A percentile compares a stretch with the other conserved stretches of the same genome.
phyloP scores from a whole-genome alignment of 2,329 filamentous ascomycete genomes.

The Dactylellina sp. region DNA sequence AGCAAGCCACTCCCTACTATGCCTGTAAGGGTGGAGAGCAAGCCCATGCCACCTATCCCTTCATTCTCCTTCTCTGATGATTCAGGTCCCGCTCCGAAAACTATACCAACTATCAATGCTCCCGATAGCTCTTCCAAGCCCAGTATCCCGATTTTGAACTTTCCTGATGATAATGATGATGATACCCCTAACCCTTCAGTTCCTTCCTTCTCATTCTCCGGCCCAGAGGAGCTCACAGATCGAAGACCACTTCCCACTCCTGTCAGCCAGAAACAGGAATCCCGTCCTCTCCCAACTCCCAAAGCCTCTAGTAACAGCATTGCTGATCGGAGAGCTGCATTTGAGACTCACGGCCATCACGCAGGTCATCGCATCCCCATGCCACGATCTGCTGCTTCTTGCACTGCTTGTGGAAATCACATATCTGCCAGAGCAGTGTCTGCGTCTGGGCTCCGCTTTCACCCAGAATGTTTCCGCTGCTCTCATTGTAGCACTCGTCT shows the following conservation, averaged over 20 bases:
- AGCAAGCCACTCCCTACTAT: constrained; percentile 30
- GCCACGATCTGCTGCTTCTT: constrained; percentile 71
- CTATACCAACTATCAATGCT: constrained; percentile 55
- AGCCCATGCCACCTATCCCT: constrained; percentile 57
- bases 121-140: constrained; percentile 51
- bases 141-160: constrained; percentile 54
- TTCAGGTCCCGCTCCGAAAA: constrained; percentile 42
- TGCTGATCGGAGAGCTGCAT: constrained; percentile 45
- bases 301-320: constrained; percentile 41
- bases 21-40: constrained; percentile 28
- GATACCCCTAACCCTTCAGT: constrained; percentile 53
- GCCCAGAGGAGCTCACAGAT: constrained; percentile 34
- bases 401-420: constrained; percentile 82
- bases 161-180: constrained; percentile 47
- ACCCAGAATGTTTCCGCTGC: constrained; percentile 92
- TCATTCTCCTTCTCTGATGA: constrained; percentile 58
- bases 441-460: constrained; percentile 84
- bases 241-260: constrained; percentile 42
- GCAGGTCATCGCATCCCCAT: constrained; percentile 53
- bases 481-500: constrained; percentile 86
- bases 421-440: constrained; percentile 93
- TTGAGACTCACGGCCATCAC: constrained; percentile 45
- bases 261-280: constrained; percentile 43
- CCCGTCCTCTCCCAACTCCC: constrained; percentile 44
- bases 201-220: constrained; percentile 57